phyloP scores from a whole-genome alignment of 768 basidiomycete genomes.

The Nevesoporus exiguus region DNA sequence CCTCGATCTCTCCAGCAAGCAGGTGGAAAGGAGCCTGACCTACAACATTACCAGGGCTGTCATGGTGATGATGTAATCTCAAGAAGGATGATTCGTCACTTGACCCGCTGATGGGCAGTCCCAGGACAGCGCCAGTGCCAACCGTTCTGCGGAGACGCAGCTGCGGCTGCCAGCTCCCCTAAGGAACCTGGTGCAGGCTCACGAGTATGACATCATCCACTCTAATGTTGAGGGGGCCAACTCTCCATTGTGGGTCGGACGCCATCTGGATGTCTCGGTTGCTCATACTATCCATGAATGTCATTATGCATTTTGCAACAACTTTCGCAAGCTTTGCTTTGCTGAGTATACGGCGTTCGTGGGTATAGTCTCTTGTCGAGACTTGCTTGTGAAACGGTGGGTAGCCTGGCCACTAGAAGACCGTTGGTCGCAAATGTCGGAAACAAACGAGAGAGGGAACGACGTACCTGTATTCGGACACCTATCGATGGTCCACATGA shows the following conservation, averaged over 20 bases:
- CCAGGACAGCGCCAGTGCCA: no score
- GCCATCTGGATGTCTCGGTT: not conserved
- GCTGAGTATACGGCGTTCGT: conserved; percentile 66
- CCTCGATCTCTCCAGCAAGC: no score
- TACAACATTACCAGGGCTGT: no score
- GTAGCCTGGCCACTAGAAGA: conserved; percentile 69
- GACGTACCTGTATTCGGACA: conserved; percentile 59
- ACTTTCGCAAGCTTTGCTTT: conserved; percentile 71
- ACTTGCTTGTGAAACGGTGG: no score
- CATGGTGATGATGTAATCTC: no score
- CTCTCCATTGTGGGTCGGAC: conserved; percentile 12
- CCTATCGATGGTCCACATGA: conserved; percentile 72
- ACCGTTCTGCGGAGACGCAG: conserved; percentile 41
- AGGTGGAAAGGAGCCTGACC: no score
- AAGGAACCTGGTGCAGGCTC: conserved; percentile 73
- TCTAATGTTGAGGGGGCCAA: conserved; percentile 9
- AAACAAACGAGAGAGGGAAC: not conserved
- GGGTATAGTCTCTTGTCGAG: no score
- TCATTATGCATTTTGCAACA: conserved; percentile 52
- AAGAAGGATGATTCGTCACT: no score
- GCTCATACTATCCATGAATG: conserved; percentile 8
- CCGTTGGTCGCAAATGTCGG: not conserved
- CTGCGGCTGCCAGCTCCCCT: conserved; percentile 78
- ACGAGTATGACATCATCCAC: conserved; percentile 46
- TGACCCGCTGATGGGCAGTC: not conserved